Evolutionary conservation across 2,329 filamentous ascomycete genomes (phyloP).

Genomic region (Fusarium transvaalense): DNA sequence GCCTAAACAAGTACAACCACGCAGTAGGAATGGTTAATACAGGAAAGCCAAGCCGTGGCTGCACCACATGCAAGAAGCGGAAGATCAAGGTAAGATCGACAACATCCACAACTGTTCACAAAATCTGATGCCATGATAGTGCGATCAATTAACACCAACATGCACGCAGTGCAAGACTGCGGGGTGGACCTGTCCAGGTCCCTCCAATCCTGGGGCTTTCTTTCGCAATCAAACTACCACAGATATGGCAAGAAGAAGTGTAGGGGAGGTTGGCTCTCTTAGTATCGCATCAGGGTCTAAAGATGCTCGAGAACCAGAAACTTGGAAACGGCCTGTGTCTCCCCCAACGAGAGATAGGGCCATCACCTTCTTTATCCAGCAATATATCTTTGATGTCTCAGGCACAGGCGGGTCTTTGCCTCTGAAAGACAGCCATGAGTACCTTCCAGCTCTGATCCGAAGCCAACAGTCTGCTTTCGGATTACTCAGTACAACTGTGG

Average conservation of each 20-base stretch:
- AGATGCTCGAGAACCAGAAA: neutral
- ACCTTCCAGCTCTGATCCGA: conserved; percentile 32
- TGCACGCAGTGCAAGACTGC: conserved; percentile 35
- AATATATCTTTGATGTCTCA: conserved; percentile 23
- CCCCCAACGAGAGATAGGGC: conserved; percentile 29
- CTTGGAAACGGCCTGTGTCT: conserved; percentile 22
- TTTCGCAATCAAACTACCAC: conserved; percentile 31
- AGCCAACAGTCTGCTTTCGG: conserved; percentile 24
- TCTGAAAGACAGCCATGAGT: conserved; percentile 24
- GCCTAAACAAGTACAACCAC: neutral
- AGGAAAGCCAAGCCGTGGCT: conserved; percentile 39
- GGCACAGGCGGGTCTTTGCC: neutral
- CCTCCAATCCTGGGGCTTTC: conserved; percentile 2
- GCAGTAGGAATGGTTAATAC: conserved; percentile 29
- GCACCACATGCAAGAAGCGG: conserved; percentile 37
- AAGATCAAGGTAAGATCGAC: conserved; percentile 36
- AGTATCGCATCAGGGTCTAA: neutral
- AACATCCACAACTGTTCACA: fast-evolving
- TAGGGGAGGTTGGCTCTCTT: fast-evolving
- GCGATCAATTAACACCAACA: conserved; percentile 28
- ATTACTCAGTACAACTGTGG: conserved; percentile 25
- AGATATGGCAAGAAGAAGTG: neutral
- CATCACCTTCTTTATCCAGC: conserved; percentile 37
- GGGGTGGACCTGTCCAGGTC: conserved; percentile 39
- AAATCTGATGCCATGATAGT: conserved; percentile 7